Base-by-base conservation (phyloP, 2,329 filamentous ascomycete genomes). In the Phaeosphaeria sp. region DNA sequence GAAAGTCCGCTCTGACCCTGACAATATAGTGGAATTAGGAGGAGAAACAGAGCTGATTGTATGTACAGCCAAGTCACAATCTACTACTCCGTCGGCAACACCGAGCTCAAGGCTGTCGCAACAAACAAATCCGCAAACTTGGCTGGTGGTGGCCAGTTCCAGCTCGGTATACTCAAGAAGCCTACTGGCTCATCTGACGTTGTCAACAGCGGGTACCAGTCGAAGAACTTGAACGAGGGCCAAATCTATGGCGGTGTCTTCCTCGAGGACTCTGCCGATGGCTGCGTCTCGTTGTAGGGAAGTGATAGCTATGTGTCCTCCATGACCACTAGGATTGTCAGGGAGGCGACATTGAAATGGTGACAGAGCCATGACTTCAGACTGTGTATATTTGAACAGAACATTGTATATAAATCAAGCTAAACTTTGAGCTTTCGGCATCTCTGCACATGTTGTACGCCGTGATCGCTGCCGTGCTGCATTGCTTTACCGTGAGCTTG, bases 161-260 rank as follows among this genome's bases (percentile, higher is more conserved):
- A 89, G 69, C 82, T 89, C 51, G 87, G 87, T 36, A 69, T 88
- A 1, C 77, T 89, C 57, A 89, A 89, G 81, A 88, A 88, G 79
- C 81, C 84, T 6, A 79, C 83, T 48, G 78, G 83, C 7, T 71
- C 68, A 1, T 61, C 59, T n/a, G 76, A 77, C 50, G 75, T 78
- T 5, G 74, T 72, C n/a, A 77, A 78, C 49, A 65, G 61, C 22
- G 76, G 76, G 2, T 77, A 68, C 57, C 76, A 78, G 58, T 53
- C 63, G 44, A 59, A 57, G 5, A 73, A 74, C 49, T 56, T 78
- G 42, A 71, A 77, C 46, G 76, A 78, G 61, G 74, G 75, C 11
- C 73, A 77, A 66, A 75, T 77, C 42, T 78, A 78, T 48, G 76
- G 75, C 21, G 75, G 75, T 6, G 33, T 78, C 9, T 78, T 78